Base-by-base conservation (phyloP, 2,329 filamentous ascomycete species). In the Fusarium domesticum region DNA sequence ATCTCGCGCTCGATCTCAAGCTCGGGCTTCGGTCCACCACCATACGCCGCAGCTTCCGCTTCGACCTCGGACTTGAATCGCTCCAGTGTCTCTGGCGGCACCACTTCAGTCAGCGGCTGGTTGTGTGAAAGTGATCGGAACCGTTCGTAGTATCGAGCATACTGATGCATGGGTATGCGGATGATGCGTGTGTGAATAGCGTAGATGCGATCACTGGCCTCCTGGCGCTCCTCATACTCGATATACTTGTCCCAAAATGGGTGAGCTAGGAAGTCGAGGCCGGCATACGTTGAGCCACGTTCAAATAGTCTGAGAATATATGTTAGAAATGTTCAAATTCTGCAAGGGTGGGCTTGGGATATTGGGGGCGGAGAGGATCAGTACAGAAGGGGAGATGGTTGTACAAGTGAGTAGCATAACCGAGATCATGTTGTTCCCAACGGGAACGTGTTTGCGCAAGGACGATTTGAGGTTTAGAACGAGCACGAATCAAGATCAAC, bases 231-330 rank as follows among this genome's bases (percentile, higher is more conserved):
- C 65, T 97, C 93, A 61, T 95, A 97, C 64, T 97, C 93, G 53
- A 98, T 82, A 63, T 96, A 98, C 70, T 96, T 97, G 68, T 98
- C 93, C 93, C 93, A 98, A 71, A 98, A 96, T 1, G 90, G 90
- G 64, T 96, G 90, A 2, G 91, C 86, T 20, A 96, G 77, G 64
- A 96, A 98, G 69, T 98, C 93, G 15, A 97, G 78, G 14, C 93
- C 93, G 32, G 96, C 90, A 59, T 81, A 85, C 20, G 79, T 78
- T 19, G 89, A 87, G 51, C 87, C 93, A 55, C 93, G 87, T 66
- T 98, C 92, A 64, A 97, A 97, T 7, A 97, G 79, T 57, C 93
- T 98, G 65, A 32, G 37, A n/a, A 11, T 14, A n/a, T 17, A 38
- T 35, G 60, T 69, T 55, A 69, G 66, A 48, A 42, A 36, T 19